Base-by-base conservation (phyloP, 1,284 basidiomycete genomes). In the Melampsora occidentalis region DNA sequence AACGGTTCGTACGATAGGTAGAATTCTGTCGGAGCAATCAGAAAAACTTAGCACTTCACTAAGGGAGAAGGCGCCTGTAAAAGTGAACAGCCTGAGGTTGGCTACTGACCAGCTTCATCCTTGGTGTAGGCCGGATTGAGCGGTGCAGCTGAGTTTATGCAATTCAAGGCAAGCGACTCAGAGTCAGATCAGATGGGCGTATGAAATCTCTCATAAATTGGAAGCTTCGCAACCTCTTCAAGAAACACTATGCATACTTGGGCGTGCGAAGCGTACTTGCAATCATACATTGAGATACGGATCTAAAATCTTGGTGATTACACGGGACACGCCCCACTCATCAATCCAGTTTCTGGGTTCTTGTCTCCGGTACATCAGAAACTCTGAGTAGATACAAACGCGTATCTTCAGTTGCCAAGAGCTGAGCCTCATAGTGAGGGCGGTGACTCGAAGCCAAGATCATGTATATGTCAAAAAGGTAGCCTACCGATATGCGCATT, bases 71-170 rank as follows among this genome's bases (percentile, higher is more conserved):
- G 31, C 31, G 57, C 31, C 16, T 59, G 20, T 2, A 64, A 64
- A 64, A 31, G 35, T 25, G 12, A 35, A 64, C 28, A 64, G 62
- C 9, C 20, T 9, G 28, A 28, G 9, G 33, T n/a, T n/a, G 25
- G 33, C 20, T 80, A 81, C 64, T 79, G 75, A 53, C 73, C 67
- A 64, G 84, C 84, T 77, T 85, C 84, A 35, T 80, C 78, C 33
- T 81, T 78, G 42, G 82, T 83, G 79, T 85, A 85, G 63, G 81
- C 82, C 2, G 84, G 84, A 80, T 85, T 85, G 46, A 85, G 78
- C 0, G 84, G 84, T n/a, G 84, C 84, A 28, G 84, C 82, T 76
- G n/a, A 25, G 59, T 31, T 25, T 18, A 51, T 57, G 25, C 62
- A 31, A 48, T 33, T 22, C 7, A 20, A 16, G 25, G 25, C 9